These are phyloP conservation scores for Fusarium sp. DNA, from an alignment of 2,329 filamentous ascomycete genomes.

Conservation along the genomic window DNA sequence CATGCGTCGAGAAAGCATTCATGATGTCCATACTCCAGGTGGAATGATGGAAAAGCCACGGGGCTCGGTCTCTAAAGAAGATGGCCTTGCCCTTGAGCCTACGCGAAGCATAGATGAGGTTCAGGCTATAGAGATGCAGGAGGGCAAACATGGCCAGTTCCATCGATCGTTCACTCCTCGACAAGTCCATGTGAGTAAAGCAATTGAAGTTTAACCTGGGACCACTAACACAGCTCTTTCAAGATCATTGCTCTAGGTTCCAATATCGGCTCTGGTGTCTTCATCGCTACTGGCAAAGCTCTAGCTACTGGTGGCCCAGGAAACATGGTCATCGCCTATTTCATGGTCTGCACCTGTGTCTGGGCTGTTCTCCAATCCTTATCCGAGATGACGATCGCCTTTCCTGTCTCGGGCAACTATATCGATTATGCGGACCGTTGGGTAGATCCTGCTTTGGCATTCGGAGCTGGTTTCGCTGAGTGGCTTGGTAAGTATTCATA, in stretches of 20 bases:
- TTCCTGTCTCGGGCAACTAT: slow-evolving; percentile 37
- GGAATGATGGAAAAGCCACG: slow-evolving; percentile 23
- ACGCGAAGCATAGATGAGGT: slow-evolving; percentile 22
- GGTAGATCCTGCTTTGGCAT: slow-evolving; percentile 37
- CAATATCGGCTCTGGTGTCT: slow-evolving; percentile 39
- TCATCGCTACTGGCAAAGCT: slow-evolving; percentile 38
- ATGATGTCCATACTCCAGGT: slow-evolving; percentile 13
- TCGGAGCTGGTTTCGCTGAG: slow-evolving; percentile 41
- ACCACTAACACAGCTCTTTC: background rate
- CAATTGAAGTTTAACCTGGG: background rate
- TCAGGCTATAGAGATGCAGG: slow-evolving; percentile 20
- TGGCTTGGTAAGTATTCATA: slow-evolving; percentile 32
- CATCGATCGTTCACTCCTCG: slow-evolving; percentile 41
- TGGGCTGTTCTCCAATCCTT: slow-evolving; percentile 37
- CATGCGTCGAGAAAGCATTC: slow-evolving; percentile 25
- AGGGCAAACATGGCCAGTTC: slow-evolving; percentile 33
- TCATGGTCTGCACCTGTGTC: slow-evolving; percentile 37
- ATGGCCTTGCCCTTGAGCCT: slow-evolving; percentile 3
- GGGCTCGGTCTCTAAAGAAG: slow-evolving; percentile 27
- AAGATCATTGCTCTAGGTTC: slow-evolving; percentile 40
- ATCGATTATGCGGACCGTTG: slow-evolving; percentile 40
- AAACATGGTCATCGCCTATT: slow-evolving; percentile 38
- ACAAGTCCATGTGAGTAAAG: slow-evolving; percentile 36
- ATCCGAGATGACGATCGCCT: slow-evolving; percentile 39
- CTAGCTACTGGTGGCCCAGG: slow-evolving; percentile 35